These are phyloP conservation scores for Corylus americana DNA, from an alignment of 306 rosid species.

Conservation along the genomic window DNA sequence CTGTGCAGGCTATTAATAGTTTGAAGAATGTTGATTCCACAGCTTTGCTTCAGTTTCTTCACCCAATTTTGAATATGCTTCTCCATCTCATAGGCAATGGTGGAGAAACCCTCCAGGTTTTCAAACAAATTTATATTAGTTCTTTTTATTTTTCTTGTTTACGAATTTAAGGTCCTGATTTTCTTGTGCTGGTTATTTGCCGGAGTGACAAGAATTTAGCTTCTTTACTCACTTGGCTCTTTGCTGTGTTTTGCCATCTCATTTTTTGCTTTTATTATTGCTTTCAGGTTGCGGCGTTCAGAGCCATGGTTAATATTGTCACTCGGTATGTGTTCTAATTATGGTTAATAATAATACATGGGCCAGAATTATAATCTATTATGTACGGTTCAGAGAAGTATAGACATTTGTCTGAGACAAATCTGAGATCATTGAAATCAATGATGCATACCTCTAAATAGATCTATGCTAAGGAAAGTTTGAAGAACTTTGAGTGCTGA, in stretches of 20 bases:
- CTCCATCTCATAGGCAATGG: constrained; percentile 99
- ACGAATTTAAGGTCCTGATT: constrained; percentile 10
- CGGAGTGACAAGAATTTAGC: background rate
- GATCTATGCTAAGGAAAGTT: background rate
- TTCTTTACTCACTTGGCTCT: constrained; percentile 12
- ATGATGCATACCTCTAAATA: background rate
- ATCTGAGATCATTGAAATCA: background rate
- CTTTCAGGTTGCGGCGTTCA: constrained; percentile 96
- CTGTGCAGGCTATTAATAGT: constrained; percentile 92
- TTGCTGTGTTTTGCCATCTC: constrained; percentile 30
- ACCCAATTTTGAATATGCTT: constrained; percentile 94
- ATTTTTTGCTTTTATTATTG: constrained; percentile 28
- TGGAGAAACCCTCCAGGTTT: constrained; percentile 99
- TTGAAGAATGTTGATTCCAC: constrained; percentile 99
- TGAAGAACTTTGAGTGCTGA: background rate
- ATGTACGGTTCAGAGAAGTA: background rate
- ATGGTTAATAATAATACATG: constrained; percentile 23
- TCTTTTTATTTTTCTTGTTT: background rate
- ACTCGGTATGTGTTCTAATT: constrained; percentile 62
- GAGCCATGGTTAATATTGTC: constrained; percentile 98
- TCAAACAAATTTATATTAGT: constrained; percentile 25
- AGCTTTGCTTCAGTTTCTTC: constrained; percentile 98
- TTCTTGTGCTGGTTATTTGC: constrained; percentile 2
- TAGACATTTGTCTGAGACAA: background rate
- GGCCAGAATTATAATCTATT: constrained; percentile 23